A percentile compares a stretch with the other conserved stretches of the same genome.
phyloP scores from a whole-genome alignment of 129 eudicot genomes.

The Arctium minus region DNA sequence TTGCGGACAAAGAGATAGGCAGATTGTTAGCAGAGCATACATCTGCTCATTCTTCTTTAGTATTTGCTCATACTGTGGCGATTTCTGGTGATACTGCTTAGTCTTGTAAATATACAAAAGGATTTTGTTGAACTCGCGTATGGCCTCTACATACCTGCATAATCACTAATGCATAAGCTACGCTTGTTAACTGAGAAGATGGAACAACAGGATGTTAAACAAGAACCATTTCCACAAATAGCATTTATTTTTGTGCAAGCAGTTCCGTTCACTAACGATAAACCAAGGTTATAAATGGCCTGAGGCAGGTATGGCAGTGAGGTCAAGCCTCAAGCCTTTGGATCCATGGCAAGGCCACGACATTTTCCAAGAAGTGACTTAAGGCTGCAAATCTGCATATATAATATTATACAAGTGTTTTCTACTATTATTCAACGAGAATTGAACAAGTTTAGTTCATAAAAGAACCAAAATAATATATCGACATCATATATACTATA shows the following conservation, averaged over 20 bases:
- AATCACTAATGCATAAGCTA: neutral
- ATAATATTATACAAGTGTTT: no score
- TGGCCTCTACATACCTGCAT: slow-evolving; percentile 79
- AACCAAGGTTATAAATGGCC: neutral
- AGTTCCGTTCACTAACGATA: neutral
- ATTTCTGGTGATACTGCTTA: slow-evolving; percentile 87
- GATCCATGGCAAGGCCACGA: neutral
- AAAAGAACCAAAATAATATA: no score
- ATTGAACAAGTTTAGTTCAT: no score
- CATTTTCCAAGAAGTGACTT: neutral
- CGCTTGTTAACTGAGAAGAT: neutral
- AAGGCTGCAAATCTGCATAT: neutral
- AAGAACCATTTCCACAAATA: neutral
- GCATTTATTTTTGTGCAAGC: neutral
- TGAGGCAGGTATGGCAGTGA: neutral
- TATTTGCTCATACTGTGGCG: slow-evolving; percentile 97
- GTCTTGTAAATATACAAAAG: slow-evolving; percentile 84
- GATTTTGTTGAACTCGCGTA: slow-evolving; percentile 78
- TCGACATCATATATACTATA: no score
- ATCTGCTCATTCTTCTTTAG: slow-evolving; percentile 97
- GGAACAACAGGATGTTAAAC: neutral
- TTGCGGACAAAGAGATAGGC: slow-evolving; percentile 92
- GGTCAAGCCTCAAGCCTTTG: neutral
- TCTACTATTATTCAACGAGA: no score
- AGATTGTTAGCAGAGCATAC: slow-evolving; percentile 90